These are phyloP conservation scores for Backusella australiensis DNA, from an alignment of 192 early-diverging fungal species.

Conservation along the genomic window DNA sequence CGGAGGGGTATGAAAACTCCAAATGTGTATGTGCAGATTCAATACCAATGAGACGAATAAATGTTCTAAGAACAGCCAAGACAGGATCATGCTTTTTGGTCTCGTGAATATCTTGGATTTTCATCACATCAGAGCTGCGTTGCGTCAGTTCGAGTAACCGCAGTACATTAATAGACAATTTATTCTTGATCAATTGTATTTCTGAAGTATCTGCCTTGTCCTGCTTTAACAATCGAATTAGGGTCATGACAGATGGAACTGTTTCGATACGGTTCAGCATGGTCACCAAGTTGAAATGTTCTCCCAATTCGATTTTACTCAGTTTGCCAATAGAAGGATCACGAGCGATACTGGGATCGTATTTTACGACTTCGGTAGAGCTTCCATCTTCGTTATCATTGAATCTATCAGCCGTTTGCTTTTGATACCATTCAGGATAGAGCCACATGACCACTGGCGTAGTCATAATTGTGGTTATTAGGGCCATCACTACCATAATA, in stretches of 20 bases:
- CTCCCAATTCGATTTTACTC: background rate
- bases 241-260: constrained; percentile 71
- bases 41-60: constrained; percentile 73
- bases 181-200: background rate
- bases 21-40: constrained; percentile 57
- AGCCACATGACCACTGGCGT: constrained; percentile 71
- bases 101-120: constrained; percentile 61
- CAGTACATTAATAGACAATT: constrained; percentile 52
- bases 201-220: background rate
- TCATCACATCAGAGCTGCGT: constrained; percentile 79
- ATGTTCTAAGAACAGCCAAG: constrained; percentile 79
- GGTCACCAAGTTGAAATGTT: constrained; percentile 41
- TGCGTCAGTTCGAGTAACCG: constrained; percentile 77
- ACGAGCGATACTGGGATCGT: constrained; percentile 12
- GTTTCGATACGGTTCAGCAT: constrained; percentile 59
- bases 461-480: constrained; percentile 85
- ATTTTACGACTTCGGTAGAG: background rate
- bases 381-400: background rate
- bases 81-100: constrained; percentile 70
- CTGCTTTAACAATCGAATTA: constrained; percentile 56
- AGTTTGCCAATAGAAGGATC: background rate
- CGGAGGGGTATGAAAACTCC: constrained; percentile 53
- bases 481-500: constrained; percentile 46
- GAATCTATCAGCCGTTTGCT: constrained; percentile 8
- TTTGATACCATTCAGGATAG: constrained; percentile 73